These are phyloP conservation scores for Lachnellula cervina DNA, from an alignment of 2,329 filamentous ascomycete genomes.

Conservation along the genomic window DNA sequence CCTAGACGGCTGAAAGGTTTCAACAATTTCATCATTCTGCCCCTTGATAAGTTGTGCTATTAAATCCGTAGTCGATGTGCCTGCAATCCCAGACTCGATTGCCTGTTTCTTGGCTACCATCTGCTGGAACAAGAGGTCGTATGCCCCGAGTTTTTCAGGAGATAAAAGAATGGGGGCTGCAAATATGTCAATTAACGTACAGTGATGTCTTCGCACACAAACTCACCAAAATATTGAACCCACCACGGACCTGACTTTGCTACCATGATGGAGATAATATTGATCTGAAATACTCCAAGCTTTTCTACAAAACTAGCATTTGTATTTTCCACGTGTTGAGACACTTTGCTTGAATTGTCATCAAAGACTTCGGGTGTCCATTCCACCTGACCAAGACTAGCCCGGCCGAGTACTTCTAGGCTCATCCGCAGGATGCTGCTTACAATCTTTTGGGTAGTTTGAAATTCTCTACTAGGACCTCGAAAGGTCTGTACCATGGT, in stretches of 20 bases:
- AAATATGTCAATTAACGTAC: not conserved
- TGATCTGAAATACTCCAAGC: constrained; percentile 2
- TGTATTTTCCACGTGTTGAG: not conserved
- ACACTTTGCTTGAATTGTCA: too few relatives aligned
- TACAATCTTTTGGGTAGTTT: constrained; percentile 42
- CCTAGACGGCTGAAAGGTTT: not conserved
- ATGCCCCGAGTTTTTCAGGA: constrained; percentile 6
- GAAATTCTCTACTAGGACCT: constrained; percentile 27
- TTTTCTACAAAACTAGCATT: not conserved
- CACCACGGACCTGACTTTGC: constrained; percentile 4
- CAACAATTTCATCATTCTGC: not conserved
- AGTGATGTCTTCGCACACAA: not conserved
- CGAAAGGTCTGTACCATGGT: constrained; percentile 36
- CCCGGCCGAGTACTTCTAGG: constrained; percentile 56
- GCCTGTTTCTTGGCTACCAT: constrained; percentile 9
- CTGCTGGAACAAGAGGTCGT: constrained; percentile 11
- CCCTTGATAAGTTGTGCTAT: constrained; percentile 6
- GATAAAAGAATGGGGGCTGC: not conserved
- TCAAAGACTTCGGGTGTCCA: constrained; percentile 47
- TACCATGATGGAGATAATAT: constrained; percentile 7
- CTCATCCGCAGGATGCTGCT: constrained; percentile 58
- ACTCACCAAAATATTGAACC: constrained; percentile 1
- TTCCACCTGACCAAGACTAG: constrained; percentile 61
- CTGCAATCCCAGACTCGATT: not conserved
- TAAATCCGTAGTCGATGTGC: not conserved